A percentile compares a stretch with the other conserved stretches of the same genome.
Evolutionary conservation across 768 basidiomycete genomes (phyloP).

Genomic region (Podaxis mareebaensis): DNA sequence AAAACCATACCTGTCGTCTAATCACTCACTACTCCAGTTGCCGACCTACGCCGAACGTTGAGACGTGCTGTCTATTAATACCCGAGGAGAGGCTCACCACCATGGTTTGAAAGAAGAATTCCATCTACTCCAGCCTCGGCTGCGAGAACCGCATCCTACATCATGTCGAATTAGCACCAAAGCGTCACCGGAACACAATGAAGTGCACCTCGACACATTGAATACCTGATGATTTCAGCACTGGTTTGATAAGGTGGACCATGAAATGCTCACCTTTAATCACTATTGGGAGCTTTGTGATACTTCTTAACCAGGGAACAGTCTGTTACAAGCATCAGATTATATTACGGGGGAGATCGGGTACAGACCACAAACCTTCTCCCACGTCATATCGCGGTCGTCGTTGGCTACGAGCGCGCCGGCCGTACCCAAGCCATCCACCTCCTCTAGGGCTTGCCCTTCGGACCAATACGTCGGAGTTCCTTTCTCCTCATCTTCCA

Average conservation of each 20-base stretch:
- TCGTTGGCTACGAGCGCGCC: conserved; percentile 65
- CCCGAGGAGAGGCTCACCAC: conserved; percentile 56
- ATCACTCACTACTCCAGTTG: conserved; percentile 77
- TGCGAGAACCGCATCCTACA: conserved; percentile 83
- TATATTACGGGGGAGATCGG: background rate
- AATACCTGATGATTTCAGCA: conserved; percentile 46
- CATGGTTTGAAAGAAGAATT: conserved; percentile 90
- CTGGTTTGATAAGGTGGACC: background rate
- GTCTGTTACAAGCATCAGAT: conserved; percentile 41
- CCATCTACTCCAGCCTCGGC: conserved; percentile 83
- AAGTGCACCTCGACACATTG: conserved; percentile 64
- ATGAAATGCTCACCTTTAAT: conserved; percentile 58
- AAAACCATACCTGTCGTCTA: background rate
- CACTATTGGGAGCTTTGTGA: conserved; percentile 71
- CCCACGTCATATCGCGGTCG: conserved; percentile 79
- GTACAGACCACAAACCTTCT: conserved; percentile 42
- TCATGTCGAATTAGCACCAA: background rate
- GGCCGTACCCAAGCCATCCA: conserved; percentile 59
- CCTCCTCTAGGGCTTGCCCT: conserved; percentile 29
- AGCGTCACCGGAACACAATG: background rate
- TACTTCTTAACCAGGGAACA: conserved; percentile 73
- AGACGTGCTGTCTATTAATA: background rate
- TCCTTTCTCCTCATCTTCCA: conserved; percentile 56
- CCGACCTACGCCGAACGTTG: conserved; percentile 45
- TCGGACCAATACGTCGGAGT: conserved; percentile 31